Conservation (phyloP, 257 asterid genomes). For the Perilla frutescens region DNA sequence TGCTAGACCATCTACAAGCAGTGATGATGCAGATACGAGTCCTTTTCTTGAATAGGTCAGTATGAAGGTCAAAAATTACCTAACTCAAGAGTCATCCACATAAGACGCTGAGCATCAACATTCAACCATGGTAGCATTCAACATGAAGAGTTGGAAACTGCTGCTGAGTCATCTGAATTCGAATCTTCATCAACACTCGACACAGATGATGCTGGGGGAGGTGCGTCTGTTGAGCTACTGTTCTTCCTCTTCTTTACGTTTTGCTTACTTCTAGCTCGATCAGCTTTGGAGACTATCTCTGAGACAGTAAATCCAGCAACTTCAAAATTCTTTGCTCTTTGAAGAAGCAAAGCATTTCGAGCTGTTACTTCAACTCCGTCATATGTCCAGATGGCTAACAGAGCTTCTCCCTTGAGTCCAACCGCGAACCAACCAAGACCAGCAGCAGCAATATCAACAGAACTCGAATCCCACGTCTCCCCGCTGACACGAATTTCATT, state of each 20-base stretch:
- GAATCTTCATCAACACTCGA: conserved; percentile 29
- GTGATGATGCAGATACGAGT: too few relatives aligned
- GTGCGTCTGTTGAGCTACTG: conserved; percentile 17
- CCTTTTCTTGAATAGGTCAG: too few relatives aligned
- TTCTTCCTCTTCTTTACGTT: conserved; percentile 48
- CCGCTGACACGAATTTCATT: conserved; percentile 66
- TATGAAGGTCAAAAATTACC: not conserved
- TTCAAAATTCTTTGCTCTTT: conserved; percentile 65
- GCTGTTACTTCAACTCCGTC: conserved; percentile 70
- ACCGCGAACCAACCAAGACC: conserved; percentile 95
- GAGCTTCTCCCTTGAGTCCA: conserved; percentile 82
- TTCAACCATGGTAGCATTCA: not conserved
- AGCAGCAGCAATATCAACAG: conserved; percentile 69
- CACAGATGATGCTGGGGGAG: conserved; percentile 20
- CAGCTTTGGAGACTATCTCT: conserved; percentile 76
- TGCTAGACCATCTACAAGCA: not conserved
- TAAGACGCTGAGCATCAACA: not conserved
- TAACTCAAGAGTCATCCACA: too few relatives aligned
- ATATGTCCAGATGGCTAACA: conserved; percentile 74
- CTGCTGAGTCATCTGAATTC: conserved; percentile 8
- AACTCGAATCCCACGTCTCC: conserved; percentile 72
- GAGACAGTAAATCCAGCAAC: conserved; percentile 85
- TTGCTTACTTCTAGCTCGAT: conserved; percentile 54
- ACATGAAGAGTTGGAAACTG: conserved; percentile 22
- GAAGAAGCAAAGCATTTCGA: conserved; percentile 77